Evolutionary conservation across 768 basidiomycete genomes (phyloP), one percentile per base, ranked within the genome.

Genomic region (Leccinum boreale): DNA sequence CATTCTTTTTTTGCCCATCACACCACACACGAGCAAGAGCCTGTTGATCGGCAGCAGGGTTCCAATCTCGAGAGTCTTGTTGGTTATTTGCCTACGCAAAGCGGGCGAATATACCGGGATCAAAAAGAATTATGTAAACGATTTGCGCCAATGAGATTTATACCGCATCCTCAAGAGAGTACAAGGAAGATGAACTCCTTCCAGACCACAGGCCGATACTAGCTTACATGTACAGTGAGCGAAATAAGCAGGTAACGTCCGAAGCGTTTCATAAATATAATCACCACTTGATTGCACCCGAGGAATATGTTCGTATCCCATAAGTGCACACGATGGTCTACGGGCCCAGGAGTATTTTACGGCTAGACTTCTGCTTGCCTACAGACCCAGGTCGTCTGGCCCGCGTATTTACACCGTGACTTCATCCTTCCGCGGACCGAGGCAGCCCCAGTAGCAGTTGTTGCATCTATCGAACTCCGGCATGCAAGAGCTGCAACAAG

Each of bases 1-100:
- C 96, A 99, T 75, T 97, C 95, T 83, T 98, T 98, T 97, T 99
- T 73, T 98, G 96, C 0, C 96, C 96, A 68, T 99, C 96, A 76
- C 97, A 89, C 96, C 97, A 99, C 9, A 99, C 96, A 70, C 96
- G 92, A 46, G 97, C 96, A 5, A 99, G 80, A 8, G 96, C 96
- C 71, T 99, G 97, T 69, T 98, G 97, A 73, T 99, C 96, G 26
- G 94, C 93, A 10, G 96, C 96, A 24, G 95, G 95, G 66, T 98
- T 98, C 95, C 95, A 97, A 68, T 98, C 95, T 94, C 58, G n/a
- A 45, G 39, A 47, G 26, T 4, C 24, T 39, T 31, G n/a, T 53
- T 47, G 11, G 24, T 53, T 28, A 29, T 8, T 48, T 24, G 42
- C 44, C 15, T 21, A n/a, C 7, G 3, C 5, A 28, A 6, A 26